A percentile compares a stretch with the other conserved stretches of the same genome.
phyloP scores from a whole-genome alignment of 176 grass and related monocot species.

The Rhynchospora tenuis region DNA sequence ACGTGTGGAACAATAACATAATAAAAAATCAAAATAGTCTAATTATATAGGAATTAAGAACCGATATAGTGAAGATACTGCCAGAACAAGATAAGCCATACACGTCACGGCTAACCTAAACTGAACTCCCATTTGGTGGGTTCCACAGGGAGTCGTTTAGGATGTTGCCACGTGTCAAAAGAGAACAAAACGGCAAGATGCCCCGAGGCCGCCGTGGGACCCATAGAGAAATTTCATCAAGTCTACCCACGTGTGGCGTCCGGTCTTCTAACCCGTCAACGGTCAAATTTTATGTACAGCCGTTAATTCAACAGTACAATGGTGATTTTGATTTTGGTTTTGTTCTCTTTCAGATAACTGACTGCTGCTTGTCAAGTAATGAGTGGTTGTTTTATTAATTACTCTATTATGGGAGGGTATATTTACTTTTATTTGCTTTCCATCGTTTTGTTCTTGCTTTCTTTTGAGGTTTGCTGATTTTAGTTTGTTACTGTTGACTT shows the following conservation, averaged over 20 bases:
- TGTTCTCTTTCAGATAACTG: neutral
- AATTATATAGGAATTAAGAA: too few species aligned
- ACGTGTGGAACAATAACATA: neutral
- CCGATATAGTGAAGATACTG: too few species aligned
- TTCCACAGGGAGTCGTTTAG: neutral
- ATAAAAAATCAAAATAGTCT: neutral
- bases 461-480: neutral
- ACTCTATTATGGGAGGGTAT: neutral
- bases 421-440: neutral
- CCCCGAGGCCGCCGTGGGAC: neutral
- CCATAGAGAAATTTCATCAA: neutral
- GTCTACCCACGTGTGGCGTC: neutral
- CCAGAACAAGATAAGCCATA: neutral
- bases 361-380: too few species aligned
- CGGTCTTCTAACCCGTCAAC: neutral
- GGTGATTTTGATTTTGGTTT: neutral
- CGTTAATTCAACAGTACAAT: neutral
- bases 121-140: neutral
- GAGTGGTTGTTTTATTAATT: neutral
- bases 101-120: neutral
- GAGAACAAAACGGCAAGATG: neutral
- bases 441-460: too few species aligned
- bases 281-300: conserved; percentile 8
- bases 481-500: neutral
- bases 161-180: neutral